phyloP scores from a whole-genome alignment of 768 basidiomycete species.

The Tricholoma sp. region DNA sequence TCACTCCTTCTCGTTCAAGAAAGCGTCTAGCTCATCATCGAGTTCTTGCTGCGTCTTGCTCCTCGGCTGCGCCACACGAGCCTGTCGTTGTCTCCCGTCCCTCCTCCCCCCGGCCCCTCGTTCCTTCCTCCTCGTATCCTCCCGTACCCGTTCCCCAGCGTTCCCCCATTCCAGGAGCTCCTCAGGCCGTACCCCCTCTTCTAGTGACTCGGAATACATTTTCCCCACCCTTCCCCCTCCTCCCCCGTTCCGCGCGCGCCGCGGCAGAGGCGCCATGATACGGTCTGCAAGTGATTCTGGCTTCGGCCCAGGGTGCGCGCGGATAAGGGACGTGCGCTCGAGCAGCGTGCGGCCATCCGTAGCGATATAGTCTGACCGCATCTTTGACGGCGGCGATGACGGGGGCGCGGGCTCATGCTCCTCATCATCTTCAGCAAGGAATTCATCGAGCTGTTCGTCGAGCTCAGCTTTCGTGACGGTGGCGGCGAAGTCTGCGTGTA shows the following conservation, averaged over 20 bases:
- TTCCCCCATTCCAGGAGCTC: constrained; percentile 16
- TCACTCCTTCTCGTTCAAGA: constrained; percentile 51
- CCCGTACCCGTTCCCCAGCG: neutral
- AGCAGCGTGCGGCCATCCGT: constrained; percentile 47
- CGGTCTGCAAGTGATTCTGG: constrained; percentile 36
- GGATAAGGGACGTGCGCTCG: constrained; percentile 48
- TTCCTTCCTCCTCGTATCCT: constrained; percentile 10
- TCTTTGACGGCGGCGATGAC: constrained; percentile 54
- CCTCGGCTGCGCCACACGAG: constrained; percentile 36
- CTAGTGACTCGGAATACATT: constrained; percentile 16
- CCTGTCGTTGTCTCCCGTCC: constrained; percentile 26
- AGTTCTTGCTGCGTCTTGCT: constrained; percentile 70
- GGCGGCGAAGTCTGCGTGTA: constrained; percentile 22
- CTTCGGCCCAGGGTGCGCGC: constrained; percentile 27
- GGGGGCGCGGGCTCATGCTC: constrained; percentile 17
- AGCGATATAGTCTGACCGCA: constrained; percentile 62
- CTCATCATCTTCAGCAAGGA: constrained; percentile 45
- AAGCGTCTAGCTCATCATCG: constrained; percentile 80
- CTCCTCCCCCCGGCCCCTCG: constrained; percentile 19
- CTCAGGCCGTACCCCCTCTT: constrained; percentile 12
- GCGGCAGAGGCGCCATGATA: constrained; percentile 40
- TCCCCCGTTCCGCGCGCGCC: constrained; percentile 28
- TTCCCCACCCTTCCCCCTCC: constrained; percentile 9
- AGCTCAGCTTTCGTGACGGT: constrained; percentile 33
- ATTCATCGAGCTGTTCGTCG: constrained; percentile 68